Percentiles rank a stretch among this genome's conserved stretches.
Evolutionary conservation across 2,329 filamentous ascomycete genomes (phyloP).

Genomic region (Diaporthe aspalathi): DNA sequence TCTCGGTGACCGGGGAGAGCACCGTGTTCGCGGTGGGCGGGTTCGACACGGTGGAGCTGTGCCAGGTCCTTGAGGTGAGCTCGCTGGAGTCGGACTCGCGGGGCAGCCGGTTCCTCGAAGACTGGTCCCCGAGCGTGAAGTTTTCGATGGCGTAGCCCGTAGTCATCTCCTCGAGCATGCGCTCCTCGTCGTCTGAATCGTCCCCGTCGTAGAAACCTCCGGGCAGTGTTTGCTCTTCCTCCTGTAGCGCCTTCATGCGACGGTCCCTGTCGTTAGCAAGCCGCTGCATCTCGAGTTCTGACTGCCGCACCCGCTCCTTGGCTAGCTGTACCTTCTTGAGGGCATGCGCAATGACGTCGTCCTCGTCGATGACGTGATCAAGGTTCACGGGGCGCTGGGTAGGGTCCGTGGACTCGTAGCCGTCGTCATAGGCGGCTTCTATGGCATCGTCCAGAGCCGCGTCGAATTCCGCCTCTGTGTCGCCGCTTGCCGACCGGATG

Average conservation of each 20-base stretch:
- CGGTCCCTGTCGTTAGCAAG: constrained; percentile 71
- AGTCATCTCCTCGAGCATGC: constrained; percentile 88
- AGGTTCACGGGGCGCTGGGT: not conserved
- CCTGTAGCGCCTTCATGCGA: constrained; percentile 55
- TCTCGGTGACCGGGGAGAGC: constrained; percentile 79
- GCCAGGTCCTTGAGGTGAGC: constrained; percentile 81
- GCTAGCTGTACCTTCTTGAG: constrained; percentile 78
- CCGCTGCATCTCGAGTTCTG: constrained; percentile 75
- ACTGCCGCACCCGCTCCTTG: constrained; percentile 79
- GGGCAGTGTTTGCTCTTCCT: constrained; percentile 55
- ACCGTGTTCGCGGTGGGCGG: constrained; percentile 75
- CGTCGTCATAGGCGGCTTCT: constrained; percentile 94
- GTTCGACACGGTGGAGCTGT: constrained; percentile 81
- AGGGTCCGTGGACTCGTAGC: constrained; percentile 70
- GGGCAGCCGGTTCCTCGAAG: constrained; percentile 74
- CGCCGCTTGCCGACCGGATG: constrained; percentile 74
- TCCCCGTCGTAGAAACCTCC: constrained; percentile 73
- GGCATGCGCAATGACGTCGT: constrained; percentile 64
- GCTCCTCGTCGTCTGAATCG: constrained; percentile 78
- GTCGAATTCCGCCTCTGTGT: constrained; percentile 91
- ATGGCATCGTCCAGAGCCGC: constrained; percentile 94
- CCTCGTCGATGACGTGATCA: constrained; percentile 45
- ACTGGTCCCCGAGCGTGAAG: constrained; percentile 78
- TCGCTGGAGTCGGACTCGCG: constrained; percentile 86
- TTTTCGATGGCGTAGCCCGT: constrained; percentile 84